These are phyloP conservation scores for Globisporangium paroecandrum DNA, from an alignment of 352 stramenopile genomes.

Conservation along the genomic window DNA sequence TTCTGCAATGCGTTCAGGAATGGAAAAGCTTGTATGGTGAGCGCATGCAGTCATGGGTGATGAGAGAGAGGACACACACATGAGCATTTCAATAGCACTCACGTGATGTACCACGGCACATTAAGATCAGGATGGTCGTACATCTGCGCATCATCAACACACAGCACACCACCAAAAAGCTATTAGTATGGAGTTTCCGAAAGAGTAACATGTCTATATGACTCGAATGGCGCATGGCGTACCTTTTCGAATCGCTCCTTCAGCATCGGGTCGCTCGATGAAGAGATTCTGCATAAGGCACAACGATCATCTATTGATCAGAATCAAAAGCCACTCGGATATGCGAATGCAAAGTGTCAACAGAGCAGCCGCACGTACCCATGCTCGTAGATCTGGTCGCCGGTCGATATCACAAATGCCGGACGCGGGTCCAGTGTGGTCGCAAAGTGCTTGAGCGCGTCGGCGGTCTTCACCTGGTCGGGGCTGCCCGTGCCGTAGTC, in stretches of 20 bases:
- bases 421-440: slow-evolving; percentile 51
- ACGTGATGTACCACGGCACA: slow-evolving; percentile 86
- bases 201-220: background rate
- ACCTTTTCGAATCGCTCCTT: slow-evolving; percentile 78
- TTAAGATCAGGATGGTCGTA: slow-evolving; percentile 61
- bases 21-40: background rate
- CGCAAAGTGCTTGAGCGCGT: slow-evolving; percentile 59
- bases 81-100: slow-evolving; percentile 17
- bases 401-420: slow-evolving; percentile 78
- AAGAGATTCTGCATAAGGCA: slow-evolving; percentile 41
- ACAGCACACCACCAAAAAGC: background rate
- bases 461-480: slow-evolving; percentile 55
- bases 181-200: background rate
- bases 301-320: too few relatives aligned
- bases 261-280: slow-evolving; percentile 52
- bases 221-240: background rate
- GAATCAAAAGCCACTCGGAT: background rate
- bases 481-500: slow-evolving; percentile 77
- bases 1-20: slow-evolving; percentile 26
- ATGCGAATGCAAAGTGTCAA: background rate
- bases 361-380: slow-evolving; percentile 34
- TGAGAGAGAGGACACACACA: background rate
- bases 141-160: slow-evolving; percentile 38
- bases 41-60: background rate
- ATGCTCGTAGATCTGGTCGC: slow-evolving; percentile 85